These are phyloP conservation scores for Licmophora abbreviata DNA, from an alignment of 108 stramenopile species.

Conservation along the genomic window DNA sequence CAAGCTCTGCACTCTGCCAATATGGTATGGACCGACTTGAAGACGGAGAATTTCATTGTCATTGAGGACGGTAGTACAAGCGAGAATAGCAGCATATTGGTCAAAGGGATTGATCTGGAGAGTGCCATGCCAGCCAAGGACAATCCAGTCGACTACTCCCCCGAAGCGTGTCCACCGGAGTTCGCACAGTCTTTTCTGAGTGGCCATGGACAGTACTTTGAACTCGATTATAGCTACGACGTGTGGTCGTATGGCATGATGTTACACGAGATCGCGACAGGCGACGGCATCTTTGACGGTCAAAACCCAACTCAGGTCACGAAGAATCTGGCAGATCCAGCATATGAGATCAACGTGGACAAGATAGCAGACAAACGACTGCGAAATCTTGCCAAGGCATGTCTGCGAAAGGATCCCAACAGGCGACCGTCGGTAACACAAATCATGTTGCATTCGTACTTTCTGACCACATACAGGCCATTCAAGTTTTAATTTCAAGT, in stretches of 20 bases:
- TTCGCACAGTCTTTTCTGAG: constrained; percentile 69
- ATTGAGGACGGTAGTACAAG: constrained; percentile 7
- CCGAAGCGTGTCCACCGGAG: constrained; percentile 89
- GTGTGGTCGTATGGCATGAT: constrained; percentile 84
- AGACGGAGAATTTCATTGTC: constrained; percentile 85
- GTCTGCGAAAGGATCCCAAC: constrained; percentile 45
- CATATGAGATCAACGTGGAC: constrained; percentile 31
- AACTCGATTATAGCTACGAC: constrained; percentile 68
- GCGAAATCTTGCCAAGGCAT: constrained; percentile 54
- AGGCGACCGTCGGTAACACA: constrained; percentile 54
- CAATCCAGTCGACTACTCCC: constrained; percentile 84
- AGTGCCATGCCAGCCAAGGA: constrained; percentile 62
- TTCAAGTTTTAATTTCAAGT: too few relatives aligned
- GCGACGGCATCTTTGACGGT: constrained; percentile 69
- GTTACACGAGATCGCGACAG: constrained; percentile 68
- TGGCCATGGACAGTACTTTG: constrained; percentile 64
- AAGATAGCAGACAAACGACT: constrained; percentile 36
- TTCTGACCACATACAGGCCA: too few relatives aligned
- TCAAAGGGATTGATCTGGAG: constrained; percentile 72
- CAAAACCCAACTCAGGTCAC: constrained; percentile 62
- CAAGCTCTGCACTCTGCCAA: constrained; percentile 61
- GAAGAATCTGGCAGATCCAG: constrained; percentile 32
- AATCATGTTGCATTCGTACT: constrained; percentile 74
- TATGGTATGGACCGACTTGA: constrained; percentile 87
- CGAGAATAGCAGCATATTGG: constrained; percentile 37